Evolutionary conservation across 208 protist genomes (phyloP), one percentile per base, ranked within the genome.

Genomic region (Trypanosoma caninum): DNA sequence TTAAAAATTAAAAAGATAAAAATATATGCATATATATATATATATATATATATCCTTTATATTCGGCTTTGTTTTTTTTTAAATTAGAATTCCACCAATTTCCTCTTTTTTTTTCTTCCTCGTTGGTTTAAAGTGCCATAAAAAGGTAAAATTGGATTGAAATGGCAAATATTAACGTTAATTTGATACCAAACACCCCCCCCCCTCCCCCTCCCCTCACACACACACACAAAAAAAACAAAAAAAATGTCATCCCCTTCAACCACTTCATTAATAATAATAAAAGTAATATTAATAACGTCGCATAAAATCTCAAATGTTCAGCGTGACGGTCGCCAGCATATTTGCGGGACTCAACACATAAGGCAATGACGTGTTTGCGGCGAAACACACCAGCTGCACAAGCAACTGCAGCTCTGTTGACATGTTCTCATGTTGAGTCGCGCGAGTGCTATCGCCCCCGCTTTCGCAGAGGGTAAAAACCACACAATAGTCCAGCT

Each of bases 311-410:
- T 30, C 45, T 31, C 27, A 33, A 2, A 70, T 18, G 47, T 70
- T 48, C 25, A 70, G 14, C 27, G 55, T 63, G 37, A 63, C 55
- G 37, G 46, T 70, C 9, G n/a, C 35, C 18, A 20, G 30, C 14
- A 70, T 47, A 37, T 65, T 37, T 2, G 11, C 28, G 10, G 57
- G 38, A 1, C 47, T 31, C 35, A 71, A 22, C 2, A 65, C 41
- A 25, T 41, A 7, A 25, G 65, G 25, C 34, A 53, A 38, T 37
- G 37, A 20, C n/a, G 50, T 33, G 10, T 59, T n/a, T 25, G 31
- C 37, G n/a, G 56, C 25, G 20, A 52, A 14, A 14, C 57, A 51
- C 13, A 59, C 57, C 48, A 71, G 33, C 20, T 71, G 65, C 22
- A 59, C 50, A 14, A 47, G 20, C 41, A 71, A 51, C 30, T 56